Evolutionary conservation across 192 early-diverging fungal species (phyloP), one percentile per base, ranked within the genome.

Genomic region (Obelidium mucronatum): DNA sequence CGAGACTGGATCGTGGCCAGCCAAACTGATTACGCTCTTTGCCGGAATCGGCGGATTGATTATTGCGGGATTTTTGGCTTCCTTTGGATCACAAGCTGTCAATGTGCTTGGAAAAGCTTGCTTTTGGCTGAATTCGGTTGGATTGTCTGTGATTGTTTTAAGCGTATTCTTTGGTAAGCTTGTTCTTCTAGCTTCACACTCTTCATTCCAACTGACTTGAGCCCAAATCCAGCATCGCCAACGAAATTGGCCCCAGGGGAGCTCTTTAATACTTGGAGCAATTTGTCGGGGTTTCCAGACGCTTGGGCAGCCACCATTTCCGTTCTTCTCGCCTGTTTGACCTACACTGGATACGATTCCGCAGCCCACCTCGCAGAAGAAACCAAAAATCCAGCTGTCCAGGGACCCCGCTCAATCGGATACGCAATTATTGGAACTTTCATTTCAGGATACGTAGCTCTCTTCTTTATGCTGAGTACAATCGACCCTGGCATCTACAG

Each of bases 351-450:
- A 33, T 77, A 77, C 67, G 75, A 77, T 40, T 61, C 55, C 6
- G 75, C 75, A 19, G 65, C 66, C n/a, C 75, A 77, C 35, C 55
- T 77, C 3, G 75, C 75, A 22, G 75, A 77, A 56, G 75, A 77
- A 56, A 77, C 75, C 8, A 39, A 5, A 3, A 77, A 77, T 56
- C 65, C 67, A 11, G 64, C 75, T 24, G 34, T 69, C 4, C 64
- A 67, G 40, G 75, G 75, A 6, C 75, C 75, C 3, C 24, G 40
- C 2, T 70, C 66, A 2, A 77, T 77, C 56, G 36, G 2, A 6
- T 37, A 40, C 39, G 75, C 75, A 3, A 77, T 77, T 13, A 19
- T 28, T n/a, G 48, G 53, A 3, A 77, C 75, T 19, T 77, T 77
- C 40, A 26, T 77, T 34, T 37, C 54, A 2, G 75, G 75, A 15